These are phyloP conservation scores for Acidiella bohemica DNA, from an alignment of 495 filamentous ascomycete genomes.

Conservation along the genomic window DNA sequence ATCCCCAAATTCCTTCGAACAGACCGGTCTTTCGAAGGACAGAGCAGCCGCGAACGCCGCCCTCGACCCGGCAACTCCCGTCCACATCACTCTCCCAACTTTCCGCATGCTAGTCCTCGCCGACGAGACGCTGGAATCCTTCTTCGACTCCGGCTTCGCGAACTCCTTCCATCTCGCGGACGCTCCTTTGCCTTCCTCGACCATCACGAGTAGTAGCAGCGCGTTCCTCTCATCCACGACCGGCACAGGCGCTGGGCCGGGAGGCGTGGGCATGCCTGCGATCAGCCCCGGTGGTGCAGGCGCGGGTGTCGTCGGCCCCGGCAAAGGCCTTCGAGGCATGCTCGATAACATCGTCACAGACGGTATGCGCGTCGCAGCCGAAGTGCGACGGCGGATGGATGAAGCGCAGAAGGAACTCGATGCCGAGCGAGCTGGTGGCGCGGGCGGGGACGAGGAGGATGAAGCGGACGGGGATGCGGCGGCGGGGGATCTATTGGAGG, in stretches of 20 bases:
- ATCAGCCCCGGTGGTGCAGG: constrained; percentile 29
- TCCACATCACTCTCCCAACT: constrained; percentile 92
- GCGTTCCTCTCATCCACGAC: not conserved
- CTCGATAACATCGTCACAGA: constrained; percentile 95
- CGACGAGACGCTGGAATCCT: constrained; percentile 87
- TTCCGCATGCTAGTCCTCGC: constrained; percentile 98
- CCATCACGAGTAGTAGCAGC: constrained; percentile 37
- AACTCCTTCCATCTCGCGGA: constrained; percentile 57
- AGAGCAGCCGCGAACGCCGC: constrained; percentile 67
- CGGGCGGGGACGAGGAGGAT: constrained; percentile 42
- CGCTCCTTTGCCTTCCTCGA: constrained; percentile 29
- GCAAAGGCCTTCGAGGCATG: constrained; percentile 76
- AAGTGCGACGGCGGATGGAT: constrained; percentile 83
- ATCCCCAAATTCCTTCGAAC: constrained; percentile 12
- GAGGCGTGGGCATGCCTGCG: constrained; percentile 12
- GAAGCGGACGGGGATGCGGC: constrained; percentile 68
- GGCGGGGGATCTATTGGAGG: constrained; percentile 55
- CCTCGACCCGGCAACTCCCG: constrained; percentile 78
- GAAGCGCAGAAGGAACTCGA: constrained; percentile 80
- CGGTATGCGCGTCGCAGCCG: constrained; percentile 84
- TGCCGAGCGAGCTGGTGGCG: constrained; percentile 45
- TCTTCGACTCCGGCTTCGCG: constrained; percentile 75
- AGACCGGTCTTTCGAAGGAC: constrained; percentile 30
- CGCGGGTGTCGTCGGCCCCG: constrained; percentile 44
- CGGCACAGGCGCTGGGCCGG: not conserved